phyloP scores from a whole-genome alignment of 2,329 filamentous ascomycete genomes.

The Talaromyces piceae region DNA sequence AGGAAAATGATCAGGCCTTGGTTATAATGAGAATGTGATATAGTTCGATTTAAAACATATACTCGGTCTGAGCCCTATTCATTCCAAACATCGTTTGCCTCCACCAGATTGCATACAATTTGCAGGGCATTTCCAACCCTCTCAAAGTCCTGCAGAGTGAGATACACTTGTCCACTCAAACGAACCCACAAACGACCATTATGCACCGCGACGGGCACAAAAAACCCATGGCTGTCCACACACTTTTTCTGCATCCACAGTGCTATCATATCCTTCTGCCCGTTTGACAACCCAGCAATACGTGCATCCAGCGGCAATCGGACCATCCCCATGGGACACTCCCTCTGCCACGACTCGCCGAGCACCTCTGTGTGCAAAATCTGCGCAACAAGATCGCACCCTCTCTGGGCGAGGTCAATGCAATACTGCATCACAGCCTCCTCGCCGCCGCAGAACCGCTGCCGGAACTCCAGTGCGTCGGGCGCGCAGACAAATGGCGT shows the following conservation, averaged over 20 bases:
- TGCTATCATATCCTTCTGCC: conserved; percentile 46
- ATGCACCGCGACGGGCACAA: conserved; percentile 58
- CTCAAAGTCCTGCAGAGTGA: conserved; percentile 70
- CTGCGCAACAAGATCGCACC: conserved; percentile 52
- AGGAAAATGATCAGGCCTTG: too few relatives aligned
- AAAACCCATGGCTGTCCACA: conserved; percentile 59
- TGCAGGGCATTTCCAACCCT: conserved; percentile 48
- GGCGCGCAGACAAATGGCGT: conserved; percentile 66
- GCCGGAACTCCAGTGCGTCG: conserved; percentile 63
- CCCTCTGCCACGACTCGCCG: conserved; percentile 49
- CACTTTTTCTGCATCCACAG: conserved; percentile 53
- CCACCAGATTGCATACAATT: too few relatives aligned
- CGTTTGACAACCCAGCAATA: conserved; percentile 31
- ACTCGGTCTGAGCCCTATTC: too few relatives aligned
- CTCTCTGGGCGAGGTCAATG: conserved; percentile 55
- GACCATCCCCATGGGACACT: conserved; percentile 65
- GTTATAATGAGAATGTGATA: too few relatives aligned
- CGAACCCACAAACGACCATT: conserved; percentile 59
- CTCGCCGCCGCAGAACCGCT: conserved; percentile 65
- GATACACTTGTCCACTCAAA: conserved; percentile 72
- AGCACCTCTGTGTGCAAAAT: conserved; percentile 64
- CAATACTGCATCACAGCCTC: conserved; percentile 58
- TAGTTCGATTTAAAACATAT: too few relatives aligned
- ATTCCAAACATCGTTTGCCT: too few relatives aligned
- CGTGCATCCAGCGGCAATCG: conserved; percentile 54